Base-by-base conservation (phyloP, 163 green algal species). In the Volvox carteri region DNA sequence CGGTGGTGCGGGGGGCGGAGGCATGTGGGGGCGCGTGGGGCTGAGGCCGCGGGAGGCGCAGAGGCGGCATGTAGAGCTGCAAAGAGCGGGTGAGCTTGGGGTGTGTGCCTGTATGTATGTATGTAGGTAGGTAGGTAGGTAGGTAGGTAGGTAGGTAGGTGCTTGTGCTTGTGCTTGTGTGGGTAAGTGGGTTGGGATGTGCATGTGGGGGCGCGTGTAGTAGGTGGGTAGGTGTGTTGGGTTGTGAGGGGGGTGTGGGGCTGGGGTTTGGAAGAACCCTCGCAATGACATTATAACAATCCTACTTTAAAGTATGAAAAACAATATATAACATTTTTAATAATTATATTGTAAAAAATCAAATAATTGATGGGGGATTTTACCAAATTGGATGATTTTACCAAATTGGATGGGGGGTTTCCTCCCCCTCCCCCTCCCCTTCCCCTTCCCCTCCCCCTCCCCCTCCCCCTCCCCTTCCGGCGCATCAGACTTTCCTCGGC, bases 31-130 rank as follows among this genome's bases (percentile, higher is more conserved):
- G 0, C 39, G 67, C 48, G 77, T 93, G 78, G 86, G 81, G 6
- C 79, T 92, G 58, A 62, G 80, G 30, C 39, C 84, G 21, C 4
- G 25, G 9, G 87, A 92, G 41, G 60, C 83, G n/a, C 35, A 79
- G 33, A n/a, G 92, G 37, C 76, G 86, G 35, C 89, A 94, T 46
- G 84, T 92, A 28, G 62, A 79, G 73, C 67, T 94, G 72, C 85
- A 88, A 23, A 60, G 79, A n/a, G 81, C 86, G 67, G 90, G 90
- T 93, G 73, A 12, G 65, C 6, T 44, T 25, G n/a, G 62, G 8
- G 62, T 74, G 7, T 54, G 50, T 60, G 50, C 16, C 14, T 60
- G 50, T 41, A 52, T 6, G 77, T 41, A 23, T 41, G 52, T 54
- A 56, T 56, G 58, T 35, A 42, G 56, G 56, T 39, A 23, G n/a